phyloP scores from a whole-genome alignment of 306 rosid genomes.

The Parietaria judaica region DNA sequence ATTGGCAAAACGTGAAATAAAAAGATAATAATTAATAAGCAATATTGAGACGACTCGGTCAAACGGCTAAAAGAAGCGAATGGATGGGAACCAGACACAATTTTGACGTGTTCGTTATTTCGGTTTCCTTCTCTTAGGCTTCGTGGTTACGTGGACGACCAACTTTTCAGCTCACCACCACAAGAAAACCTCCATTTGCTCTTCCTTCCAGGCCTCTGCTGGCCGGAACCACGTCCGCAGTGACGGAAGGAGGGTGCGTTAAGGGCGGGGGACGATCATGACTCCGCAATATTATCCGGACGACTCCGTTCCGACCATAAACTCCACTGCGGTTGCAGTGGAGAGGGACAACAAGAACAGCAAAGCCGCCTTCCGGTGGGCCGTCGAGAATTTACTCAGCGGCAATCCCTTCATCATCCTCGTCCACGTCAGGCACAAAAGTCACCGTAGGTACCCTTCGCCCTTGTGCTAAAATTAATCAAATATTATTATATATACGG shows the following conservation, averaged over 20 bases:
- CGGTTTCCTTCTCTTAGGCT: conserved; percentile 11
- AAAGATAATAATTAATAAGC: not conserved
- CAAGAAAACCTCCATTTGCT: not conserved
- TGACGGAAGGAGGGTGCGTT: not conserved
- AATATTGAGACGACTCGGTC: conserved; percentile 9
- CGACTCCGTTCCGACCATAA: conserved; percentile 21
- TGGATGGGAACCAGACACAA: conserved; percentile 12
- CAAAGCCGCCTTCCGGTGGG: conserved; percentile 66
- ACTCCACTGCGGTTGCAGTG: conserved; percentile 65
- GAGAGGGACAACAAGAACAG: conserved; percentile 85
- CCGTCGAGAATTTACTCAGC: conserved; percentile 50
- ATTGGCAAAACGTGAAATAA: not conserved
- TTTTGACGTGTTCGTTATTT: conserved; percentile 23
- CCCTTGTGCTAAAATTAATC: conserved; percentile 3
- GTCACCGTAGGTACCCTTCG: conserved; percentile 71
- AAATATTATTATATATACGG: not conserved
- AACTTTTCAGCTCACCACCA: conserved; percentile 2
- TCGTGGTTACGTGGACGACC: conserved; percentile 12
- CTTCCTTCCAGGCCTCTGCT: not conserved
- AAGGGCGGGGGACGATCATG: conserved; percentile 9
- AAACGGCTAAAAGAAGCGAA: conserved; percentile 32
- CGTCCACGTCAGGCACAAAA: conserved; percentile 57
- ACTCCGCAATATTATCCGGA: conserved; percentile 20
- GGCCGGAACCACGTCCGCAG: not conserved
- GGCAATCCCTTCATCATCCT: conserved; percentile 41